phyloP scores from a whole-genome alignment of 1,284 basidiomycete species.

The Rhodotorula sp. region DNA sequence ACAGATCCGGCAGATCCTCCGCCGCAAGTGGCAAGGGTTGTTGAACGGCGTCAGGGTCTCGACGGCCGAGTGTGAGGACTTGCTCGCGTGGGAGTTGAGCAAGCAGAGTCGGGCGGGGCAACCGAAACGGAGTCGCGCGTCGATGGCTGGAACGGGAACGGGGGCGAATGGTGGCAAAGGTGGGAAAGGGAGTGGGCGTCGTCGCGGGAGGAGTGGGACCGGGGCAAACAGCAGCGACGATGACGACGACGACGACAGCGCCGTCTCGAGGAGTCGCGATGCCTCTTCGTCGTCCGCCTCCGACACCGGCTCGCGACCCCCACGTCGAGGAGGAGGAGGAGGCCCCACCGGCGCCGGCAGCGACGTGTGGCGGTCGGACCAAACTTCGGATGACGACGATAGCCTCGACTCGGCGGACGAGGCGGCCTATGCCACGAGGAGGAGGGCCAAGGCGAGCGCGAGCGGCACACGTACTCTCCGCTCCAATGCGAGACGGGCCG shows the following conservation, averaged over 20 bases:
- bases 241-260: background rate
- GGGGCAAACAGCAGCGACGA: background rate
- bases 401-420: background rate
- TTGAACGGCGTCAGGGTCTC: conserved; percentile 57
- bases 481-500: too few relatives aligned
- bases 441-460: background rate
- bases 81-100: conserved; percentile 52
- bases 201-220: background rate
- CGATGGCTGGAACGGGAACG: background rate
- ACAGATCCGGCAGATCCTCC: conserved; percentile 76
- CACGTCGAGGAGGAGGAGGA: too few relatives aligned
- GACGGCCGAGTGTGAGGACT: conserved; percentile 66
- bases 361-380: conserved; percentile 2
- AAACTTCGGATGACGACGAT: background rate
- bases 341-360: background rate
- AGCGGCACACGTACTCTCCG: background rate
- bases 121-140: background rate
- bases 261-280: background rate
- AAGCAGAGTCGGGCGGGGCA: conserved; percentile 4
- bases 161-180: background rate
- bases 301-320: too few relatives aligned
- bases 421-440: background rate
- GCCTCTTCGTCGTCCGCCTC: background rate
- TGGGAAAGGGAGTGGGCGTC: background rate
- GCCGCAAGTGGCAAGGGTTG: conserved; percentile 82